Base-by-base conservation (phyloP, 1,139 yeast species). In the Hemisphaericaspora xylofermentans region DNA sequence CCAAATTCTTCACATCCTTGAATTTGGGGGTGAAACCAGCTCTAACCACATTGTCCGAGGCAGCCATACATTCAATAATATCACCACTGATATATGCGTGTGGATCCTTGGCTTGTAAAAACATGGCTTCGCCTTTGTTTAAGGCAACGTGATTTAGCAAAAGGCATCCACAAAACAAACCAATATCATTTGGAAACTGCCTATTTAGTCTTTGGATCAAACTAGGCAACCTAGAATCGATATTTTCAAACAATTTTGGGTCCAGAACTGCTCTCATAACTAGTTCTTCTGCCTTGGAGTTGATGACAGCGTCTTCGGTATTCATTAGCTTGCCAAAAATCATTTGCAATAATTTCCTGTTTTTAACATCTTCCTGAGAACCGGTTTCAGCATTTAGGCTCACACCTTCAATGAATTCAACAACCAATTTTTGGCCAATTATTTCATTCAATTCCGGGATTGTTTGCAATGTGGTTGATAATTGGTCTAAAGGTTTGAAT, bases 11-110 rank as follows among this genome's bases (percentile, higher is more conserved):
- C 43, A 93, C 98, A 63, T 94, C 98, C 68, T 91, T 93, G 71
- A 91, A 93, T 66, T 94, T 93, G 45, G 98, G 98, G 12, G 98
- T 93, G 72, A 93, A 93, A 8, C 98, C 99, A 6, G 98, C 96
- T 65, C 98, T 82, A 36, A 93, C 97, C 44, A 93, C 99, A 58
- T 93, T 93, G 63, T 93, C 99, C 31, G 95, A 84, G 10, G 98
- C 97, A 38, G 98, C 98, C 99, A 93, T 93, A 71, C 98, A 94
- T 68, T 93, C 99, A 57, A 93, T 91, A 53, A 93, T 93, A 63
- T 93, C 98, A 51, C 98, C 98, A 42, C 84, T 78, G 50, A 93
- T 93, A 68, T 94, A 93, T 27, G 98, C 98, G 63, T 93, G 98
- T 19, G 98, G 98, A 63, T 89, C 98, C 68, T 89, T 88, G 38